These are phyloP conservation scores for Pichia sp. DNA, from an alignment of 1,139 yeast species.

Conservation along the genomic window DNA sequence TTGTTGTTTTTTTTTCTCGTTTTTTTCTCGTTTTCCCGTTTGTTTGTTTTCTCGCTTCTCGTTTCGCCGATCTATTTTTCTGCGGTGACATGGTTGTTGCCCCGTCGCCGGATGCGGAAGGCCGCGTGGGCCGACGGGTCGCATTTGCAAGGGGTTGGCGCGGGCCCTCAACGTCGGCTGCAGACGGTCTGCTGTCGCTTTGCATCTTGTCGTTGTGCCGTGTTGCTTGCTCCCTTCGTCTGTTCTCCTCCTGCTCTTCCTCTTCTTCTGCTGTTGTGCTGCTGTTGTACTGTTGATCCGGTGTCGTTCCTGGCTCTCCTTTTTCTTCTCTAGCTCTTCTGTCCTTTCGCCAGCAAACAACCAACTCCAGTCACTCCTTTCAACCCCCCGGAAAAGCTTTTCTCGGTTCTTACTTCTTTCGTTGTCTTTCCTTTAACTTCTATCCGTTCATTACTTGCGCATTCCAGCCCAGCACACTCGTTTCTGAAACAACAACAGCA, in stretches of 20 bases:
- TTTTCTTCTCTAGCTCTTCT: not conserved
- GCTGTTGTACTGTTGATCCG: not conserved
- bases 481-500: not conserved
- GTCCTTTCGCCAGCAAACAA: not conserved
- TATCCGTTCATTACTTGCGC: not conserved
- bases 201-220: no score
- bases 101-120: no score
- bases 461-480: not conserved
- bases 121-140: no score
- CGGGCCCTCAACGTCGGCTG: no score
- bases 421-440: not conserved
- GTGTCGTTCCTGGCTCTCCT: not conserved
- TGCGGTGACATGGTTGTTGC: no score
- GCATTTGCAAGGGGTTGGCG: no score
- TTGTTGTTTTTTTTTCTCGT: no score
- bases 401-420: not conserved
- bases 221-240: not conserved
- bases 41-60: no score
- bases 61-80: no score
- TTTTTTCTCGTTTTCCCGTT: no score
- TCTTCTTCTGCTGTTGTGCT: not conserved
- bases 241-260: not conserved
- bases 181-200: no score
- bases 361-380: slow-evolving; percentile 10
- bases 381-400: not conserved